phyloP scores from a whole-genome alignment of 164 flowering plant species.

The Berberis vulgaris region DNA sequence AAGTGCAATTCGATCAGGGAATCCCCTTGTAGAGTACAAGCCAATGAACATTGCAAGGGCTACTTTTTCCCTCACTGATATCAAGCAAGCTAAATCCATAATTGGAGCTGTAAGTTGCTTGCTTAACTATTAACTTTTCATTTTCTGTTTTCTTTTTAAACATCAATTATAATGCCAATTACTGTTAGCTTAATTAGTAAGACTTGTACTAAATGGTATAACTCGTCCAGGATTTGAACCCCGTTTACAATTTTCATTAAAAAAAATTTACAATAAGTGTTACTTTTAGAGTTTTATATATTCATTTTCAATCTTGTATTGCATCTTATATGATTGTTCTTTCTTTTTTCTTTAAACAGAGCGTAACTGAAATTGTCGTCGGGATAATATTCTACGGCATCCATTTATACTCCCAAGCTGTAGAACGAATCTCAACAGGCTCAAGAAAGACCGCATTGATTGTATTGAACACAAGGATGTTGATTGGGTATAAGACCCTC shows the following conservation, averaged over 20 bases:
- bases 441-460: slow-evolving; percentile 10
- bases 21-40: slow-evolving; percentile 1
- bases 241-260: background rate
- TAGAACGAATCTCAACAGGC: background rate
- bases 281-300: background rate
- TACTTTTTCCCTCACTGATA: slow-evolving; percentile 7
- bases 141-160: background rate
- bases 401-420: slow-evolving; percentile 7
- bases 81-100: slow-evolving; percentile 9
- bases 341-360: slow-evolving; percentile 1
- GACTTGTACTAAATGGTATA: background rate
- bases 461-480: slow-evolving; percentile 16
- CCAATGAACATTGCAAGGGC: slow-evolving; percentile 7
- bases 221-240: background rate
- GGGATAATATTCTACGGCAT: slow-evolving; percentile 7
- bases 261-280: background rate
- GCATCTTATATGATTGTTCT: background rate
- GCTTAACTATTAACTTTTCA: background rate
- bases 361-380: slow-evolving; percentile 12
- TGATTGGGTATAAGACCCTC: slow-evolving; percentile 9
- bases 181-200: too few relatives aligned
- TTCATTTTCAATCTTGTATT: background rate
- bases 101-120: slow-evolving; percentile 11
- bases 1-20: slow-evolving; percentile 10
- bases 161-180: background rate